Conservation (phyloP, 352 stramenopile species). For the Pythium monospermum region DNA sequence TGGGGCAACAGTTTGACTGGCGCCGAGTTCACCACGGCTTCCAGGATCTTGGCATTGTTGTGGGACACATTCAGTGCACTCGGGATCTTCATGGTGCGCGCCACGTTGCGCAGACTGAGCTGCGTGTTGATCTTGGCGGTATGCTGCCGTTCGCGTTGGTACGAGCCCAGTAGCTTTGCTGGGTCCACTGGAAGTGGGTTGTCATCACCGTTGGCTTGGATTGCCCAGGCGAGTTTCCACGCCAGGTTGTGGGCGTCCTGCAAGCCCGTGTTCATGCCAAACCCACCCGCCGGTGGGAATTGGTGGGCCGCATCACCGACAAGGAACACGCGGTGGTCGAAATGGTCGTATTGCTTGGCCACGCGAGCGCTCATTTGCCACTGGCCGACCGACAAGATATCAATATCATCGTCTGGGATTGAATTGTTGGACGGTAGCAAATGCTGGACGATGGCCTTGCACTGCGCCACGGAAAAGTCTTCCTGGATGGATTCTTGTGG, state of each 20-base stretch:
- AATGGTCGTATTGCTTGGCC: slow-evolving; percentile 79
- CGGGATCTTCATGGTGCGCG: slow-evolving; percentile 82
- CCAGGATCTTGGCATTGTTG: slow-evolving; percentile 59
- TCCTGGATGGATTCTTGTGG: slow-evolving; percentile 61
- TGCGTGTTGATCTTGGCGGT: slow-evolving; percentile 76
- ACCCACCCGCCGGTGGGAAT: slow-evolving; percentile 89
- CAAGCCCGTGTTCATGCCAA: slow-evolving; percentile 92
- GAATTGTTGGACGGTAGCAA: slow-evolving; percentile 30
- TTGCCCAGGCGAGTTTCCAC: slow-evolving; percentile 84
- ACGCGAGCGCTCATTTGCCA: slow-evolving; percentile 93
- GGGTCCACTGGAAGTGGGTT: slow-evolving; percentile 11
- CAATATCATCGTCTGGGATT: slow-evolving; percentile 43
- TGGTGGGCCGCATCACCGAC: slow-evolving; percentile 90
- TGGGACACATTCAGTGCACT: slow-evolving; percentile 79
- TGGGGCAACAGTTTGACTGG: slow-evolving; percentile 56
- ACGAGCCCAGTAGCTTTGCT: slow-evolving; percentile 57
- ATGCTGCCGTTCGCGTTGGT: slow-evolving; percentile 73
- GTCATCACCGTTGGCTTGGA: slow-evolving; percentile 22
- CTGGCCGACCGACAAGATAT: slow-evolving; percentile 79
- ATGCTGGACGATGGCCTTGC: slow-evolving; percentile 45
- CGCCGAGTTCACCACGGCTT: slow-evolving; percentile 52
- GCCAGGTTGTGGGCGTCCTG: slow-evolving; percentile 91
- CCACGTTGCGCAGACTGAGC: slow-evolving; percentile 80
- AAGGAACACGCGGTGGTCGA: slow-evolving; percentile 77
- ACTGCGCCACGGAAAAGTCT: slow-evolving; percentile 60